Evolutionary conservation across 306 rosid species (phyloP), one percentile per base, ranked within the genome.

Genomic region (Inga laurina): DNA sequence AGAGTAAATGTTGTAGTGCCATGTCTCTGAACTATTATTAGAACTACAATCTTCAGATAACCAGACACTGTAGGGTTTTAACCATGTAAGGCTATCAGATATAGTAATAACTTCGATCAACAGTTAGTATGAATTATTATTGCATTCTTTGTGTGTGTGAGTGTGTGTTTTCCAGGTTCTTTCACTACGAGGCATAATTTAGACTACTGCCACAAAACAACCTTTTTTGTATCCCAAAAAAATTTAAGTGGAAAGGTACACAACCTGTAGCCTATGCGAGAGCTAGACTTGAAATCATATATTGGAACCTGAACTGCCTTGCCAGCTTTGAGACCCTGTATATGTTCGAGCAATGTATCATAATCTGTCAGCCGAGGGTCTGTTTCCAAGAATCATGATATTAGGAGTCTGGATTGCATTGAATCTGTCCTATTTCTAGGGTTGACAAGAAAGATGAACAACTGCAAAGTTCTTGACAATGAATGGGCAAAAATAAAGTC

Each of bases 351-450:
- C 94, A 96, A 85, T 68, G 97, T 85, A 76, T 94, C 95, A 82
- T 96, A 96, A 91, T 96, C 99, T 39, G 99, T 91, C 89, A 96
- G 84, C 82, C 99, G 99, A 39, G 99, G 99, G 83, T 94, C 99
- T 96, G 96, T 81, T 85, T 57, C 84, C 88, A 91, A 85, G 79
- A 76, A 79, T 76, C 65, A 77, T 34, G 79, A 35, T 56, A 80
- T 91, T 65, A 85, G 83, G 86, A 79, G 59, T 81, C 82, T 61
- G 52, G n/a, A 21, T 69, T 64, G 75, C 76, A 78, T 72, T 82
- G 82, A 86, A 83, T 54, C 65, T 84, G 70, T 78, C 76, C 84
- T 48, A 56, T 74, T 79, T 75, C 72, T 77, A 74, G 19, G 67
- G 82, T 61, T 45, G 81, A 72, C 81, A 64, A 70, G 51, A 74